A percentile compares a stretch with the other conserved stretches of the same genome.
Evolutionary conservation across 2,329 filamentous ascomycete genomes (phyloP).

Genomic region (Ophiostoma novo-ulmi): DNA sequence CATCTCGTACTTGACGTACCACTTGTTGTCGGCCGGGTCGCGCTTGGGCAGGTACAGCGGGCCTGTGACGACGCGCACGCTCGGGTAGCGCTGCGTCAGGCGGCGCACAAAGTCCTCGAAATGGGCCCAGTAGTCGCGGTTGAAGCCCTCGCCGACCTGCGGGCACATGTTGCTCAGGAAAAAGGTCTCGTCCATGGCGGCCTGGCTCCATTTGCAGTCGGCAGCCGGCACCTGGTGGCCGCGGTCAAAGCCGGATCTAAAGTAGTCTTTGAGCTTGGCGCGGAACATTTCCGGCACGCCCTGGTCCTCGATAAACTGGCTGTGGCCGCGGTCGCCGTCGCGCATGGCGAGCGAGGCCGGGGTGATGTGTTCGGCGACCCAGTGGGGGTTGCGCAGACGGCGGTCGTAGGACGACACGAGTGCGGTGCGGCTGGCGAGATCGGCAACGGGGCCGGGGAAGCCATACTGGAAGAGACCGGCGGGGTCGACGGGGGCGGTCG

Average conservation of each 20-base stretch:
- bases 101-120: slow-evolving; percentile 95
- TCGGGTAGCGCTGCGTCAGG: slow-evolving; percentile 74
- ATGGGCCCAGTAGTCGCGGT: slow-evolving; percentile 98
- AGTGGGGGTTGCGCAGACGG: slow-evolving; percentile 82
- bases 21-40: slow-evolving; percentile 80
- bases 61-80: slow-evolving; percentile 85
- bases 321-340: slow-evolving; percentile 79
- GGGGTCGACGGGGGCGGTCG: slow-evolving; percentile 59
- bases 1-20: slow-evolving; percentile 92
- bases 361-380: slow-evolving; percentile 96
- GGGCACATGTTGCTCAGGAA: slow-evolving; percentile 95
- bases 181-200: slow-evolving; percentile 93
- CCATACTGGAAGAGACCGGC: slow-evolving; percentile 77
- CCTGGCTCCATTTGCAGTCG: slow-evolving; percentile 91
- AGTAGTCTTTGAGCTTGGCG: slow-evolving; percentile 88
- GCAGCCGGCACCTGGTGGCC: slow-evolving; percentile 96
- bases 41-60: slow-evolving; percentile 86
- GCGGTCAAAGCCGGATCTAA: slow-evolving; percentile 87
- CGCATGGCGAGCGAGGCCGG: slow-evolving; percentile 69
- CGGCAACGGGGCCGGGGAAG: slow-evolving; percentile 84
- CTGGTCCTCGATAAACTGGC: slow-evolving; percentile 74
- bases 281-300: slow-evolving; percentile 80
- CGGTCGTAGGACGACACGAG: slow-evolving; percentile 88
- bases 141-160: slow-evolving; percentile 97
- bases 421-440: slow-evolving; percentile 70